Base-by-base conservation (phyloP, 1,284 basidiomycete species). In the Ganoderma meredithae region DNA sequence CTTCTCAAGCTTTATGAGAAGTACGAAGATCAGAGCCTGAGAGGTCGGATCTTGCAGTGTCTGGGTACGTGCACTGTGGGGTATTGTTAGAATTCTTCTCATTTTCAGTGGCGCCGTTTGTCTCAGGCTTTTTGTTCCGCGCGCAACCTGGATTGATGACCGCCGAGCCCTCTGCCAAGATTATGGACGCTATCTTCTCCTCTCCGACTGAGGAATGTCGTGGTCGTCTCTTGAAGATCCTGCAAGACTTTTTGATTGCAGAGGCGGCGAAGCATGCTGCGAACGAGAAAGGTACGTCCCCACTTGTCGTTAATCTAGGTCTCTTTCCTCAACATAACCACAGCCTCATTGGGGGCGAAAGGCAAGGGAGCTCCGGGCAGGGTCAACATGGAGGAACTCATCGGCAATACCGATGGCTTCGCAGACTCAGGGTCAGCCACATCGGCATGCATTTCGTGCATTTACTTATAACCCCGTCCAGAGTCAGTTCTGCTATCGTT, bases 321-420 rank as follows among this genome's bases (percentile, higher is more conserved):
- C 36, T 44, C 7, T 9, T 43, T 41, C 13, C 47, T 60, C 8
- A 60, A 5, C 2, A 5, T 41, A 13, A 4, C 8, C 15, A 19
- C 15, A 72, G 71, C 65, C 15, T 56, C 67, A 67, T 75, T 76
- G 5, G 84, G 86, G 69, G 77, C 77, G 12, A 87, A 87, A 73
- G 70, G 76, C 56, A 88, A 89, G 71, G 67, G 81, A 3, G 77
- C 81, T 12, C 79, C 81, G 1, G 80, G 81, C n/a, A 83, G 85
- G 33, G 89, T 95, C 49, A 91, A 96, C 75, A 95, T 98, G 89
- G 91, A 93, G 1, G 94, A 98, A 74, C 84, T 99, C 2, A 94
- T 98, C 9, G 98, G 98, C 1, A 97, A 97, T 75, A 95, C 95
- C 0, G 93, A 95, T 73, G 94, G 92, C 0, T 96, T 98, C 78